Conservation (phyloP, 192 early-diverging fungal genomes). For the Obelidium mucronatum region DNA sequence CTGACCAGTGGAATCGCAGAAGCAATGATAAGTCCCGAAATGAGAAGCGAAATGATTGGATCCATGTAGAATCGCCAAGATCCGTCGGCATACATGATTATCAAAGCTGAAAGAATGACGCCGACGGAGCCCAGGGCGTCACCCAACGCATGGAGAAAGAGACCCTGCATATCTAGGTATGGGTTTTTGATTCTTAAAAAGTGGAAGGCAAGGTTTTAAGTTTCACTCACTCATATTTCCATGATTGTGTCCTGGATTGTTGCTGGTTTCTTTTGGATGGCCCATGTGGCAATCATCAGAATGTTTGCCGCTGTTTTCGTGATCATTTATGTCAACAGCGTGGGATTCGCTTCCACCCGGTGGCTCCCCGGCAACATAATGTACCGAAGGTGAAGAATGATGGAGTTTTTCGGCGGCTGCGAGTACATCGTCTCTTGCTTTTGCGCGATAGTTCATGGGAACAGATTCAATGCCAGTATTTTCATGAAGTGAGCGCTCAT, state of each 20-base stretch:
- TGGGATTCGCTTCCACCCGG: too few species aligned
- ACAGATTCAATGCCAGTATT: too few species aligned
- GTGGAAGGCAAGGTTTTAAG: too few species aligned
- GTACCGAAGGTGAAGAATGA: too few species aligned
- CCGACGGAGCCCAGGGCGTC: conserved; percentile 89
- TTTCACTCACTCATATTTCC: not conserved
- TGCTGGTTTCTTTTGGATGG: not conserved
- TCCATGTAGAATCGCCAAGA: conserved; percentile 85
- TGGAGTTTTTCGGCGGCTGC: too few species aligned
- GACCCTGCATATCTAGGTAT: conserved; percentile 73
- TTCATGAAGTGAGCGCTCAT: too few species aligned
- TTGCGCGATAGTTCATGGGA: too few species aligned
- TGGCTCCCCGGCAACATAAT: too few species aligned
- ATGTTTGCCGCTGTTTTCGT: too few species aligned
- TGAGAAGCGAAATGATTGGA: conserved; percentile 75
- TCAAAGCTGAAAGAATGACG: conserved; percentile 80
- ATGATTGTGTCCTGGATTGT: conserved; percentile 25
- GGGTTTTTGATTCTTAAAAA: conserved; percentile 36
- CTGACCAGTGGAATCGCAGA: conserved; percentile 70
- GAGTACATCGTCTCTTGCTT: too few species aligned
- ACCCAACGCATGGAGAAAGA: conserved; percentile 91
- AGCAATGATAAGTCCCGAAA: conserved; percentile 68
- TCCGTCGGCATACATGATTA: conserved; percentile 73
- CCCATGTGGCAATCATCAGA: not conserved
- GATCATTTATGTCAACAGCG: too few species aligned